Conservation (phyloP, 225 moss, liverwort and hornwort genomes). For the Thuidium tamariscinum region DNA sequence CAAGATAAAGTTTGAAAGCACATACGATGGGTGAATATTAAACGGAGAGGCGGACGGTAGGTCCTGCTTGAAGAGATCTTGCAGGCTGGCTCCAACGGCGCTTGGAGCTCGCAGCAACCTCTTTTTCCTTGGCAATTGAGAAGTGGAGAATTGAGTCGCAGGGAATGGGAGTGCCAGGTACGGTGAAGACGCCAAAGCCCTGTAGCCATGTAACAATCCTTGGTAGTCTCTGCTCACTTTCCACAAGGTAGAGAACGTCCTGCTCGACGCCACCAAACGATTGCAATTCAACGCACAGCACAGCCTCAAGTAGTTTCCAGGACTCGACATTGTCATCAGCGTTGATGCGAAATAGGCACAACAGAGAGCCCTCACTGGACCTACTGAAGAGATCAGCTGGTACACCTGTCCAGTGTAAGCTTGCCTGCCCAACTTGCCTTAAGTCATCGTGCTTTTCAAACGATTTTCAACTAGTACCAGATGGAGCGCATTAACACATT, state of each 20-base stretch:
- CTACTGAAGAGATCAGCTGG: neutral
- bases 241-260: slow-evolving; percentile 11
- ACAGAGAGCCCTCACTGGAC: slow-evolving; percentile 20
- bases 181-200: neutral
- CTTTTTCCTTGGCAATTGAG: slow-evolving; percentile 9
- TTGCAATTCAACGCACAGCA: slow-evolving; percentile 4
- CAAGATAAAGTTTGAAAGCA: neutral
- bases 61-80: slow-evolving; percentile 44
- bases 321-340: neutral
- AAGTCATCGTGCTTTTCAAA: neutral
- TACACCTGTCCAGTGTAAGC: neutral
- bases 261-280: slow-evolving; percentile 2
- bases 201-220: slow-evolving; percentile 5
- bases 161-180: slow-evolving; percentile 6
- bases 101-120: slow-evolving; percentile 4
- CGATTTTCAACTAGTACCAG: neutral
- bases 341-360: slow-evolving; percentile 11
- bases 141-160: slow-evolving; percentile 24
- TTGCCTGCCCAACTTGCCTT: too few species aligned
- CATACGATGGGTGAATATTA: slow-evolving; percentile 33
- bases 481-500: neutral
- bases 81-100: slow-evolving; percentile 21
- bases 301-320: slow-evolving; percentile 1
- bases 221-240: slow-evolving; percentile 14
- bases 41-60: slow-evolving; percentile 13